Percentiles rank a stretch among this genome's conserved stretches.
These are phyloP conservation scores for Pseudozyma tsukubaensis DNA, from an alignment of 1,284 basidiomycete species.

Conservation along the genomic window DNA sequence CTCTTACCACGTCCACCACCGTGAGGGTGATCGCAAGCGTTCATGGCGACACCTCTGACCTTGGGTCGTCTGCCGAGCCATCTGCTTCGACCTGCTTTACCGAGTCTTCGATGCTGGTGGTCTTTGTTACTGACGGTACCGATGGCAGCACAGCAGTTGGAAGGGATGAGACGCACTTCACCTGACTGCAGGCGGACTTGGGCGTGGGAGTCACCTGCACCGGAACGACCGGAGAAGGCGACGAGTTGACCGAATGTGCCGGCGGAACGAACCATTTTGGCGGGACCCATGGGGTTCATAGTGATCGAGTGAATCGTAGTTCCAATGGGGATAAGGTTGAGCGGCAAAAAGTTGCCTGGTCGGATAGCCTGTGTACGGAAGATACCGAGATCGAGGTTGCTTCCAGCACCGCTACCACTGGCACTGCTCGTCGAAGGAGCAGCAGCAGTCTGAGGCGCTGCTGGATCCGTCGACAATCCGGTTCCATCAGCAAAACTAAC, in stretches of 20 bases:
- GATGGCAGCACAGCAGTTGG: conserved; percentile 87
- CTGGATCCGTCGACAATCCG: conserved; percentile 27
- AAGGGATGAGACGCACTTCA: conserved; percentile 86
- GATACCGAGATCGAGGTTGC: conserved; percentile 81
- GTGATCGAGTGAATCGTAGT: conserved; percentile 90
- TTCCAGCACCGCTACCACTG: conserved; percentile 70
- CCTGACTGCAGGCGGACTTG: conserved; percentile 91
- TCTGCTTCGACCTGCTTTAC: conserved; percentile 89
- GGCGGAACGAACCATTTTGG: conserved; percentile 86
- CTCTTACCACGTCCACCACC: conserved; percentile 98
- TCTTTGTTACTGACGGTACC: conserved; percentile 92
- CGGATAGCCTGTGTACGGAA: conserved; percentile 86
- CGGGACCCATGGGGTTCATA: conserved; percentile 80
- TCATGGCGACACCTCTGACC: conserved; percentile 98
- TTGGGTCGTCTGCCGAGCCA: conserved; percentile 89
- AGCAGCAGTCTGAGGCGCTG: conserved; percentile 39
- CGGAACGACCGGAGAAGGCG: conserved; percentile 53
- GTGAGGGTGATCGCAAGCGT: conserved; percentile 94
- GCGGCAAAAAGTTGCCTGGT: conserved; percentile 91
- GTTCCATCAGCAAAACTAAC: conserved; percentile 17
- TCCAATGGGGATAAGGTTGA: conserved; percentile 90
- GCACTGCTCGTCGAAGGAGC: conserved; percentile 46
- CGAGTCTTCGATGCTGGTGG: conserved; percentile 85
- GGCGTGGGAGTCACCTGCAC: conserved; percentile 74
- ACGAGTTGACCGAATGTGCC: conserved; percentile 84